phyloP scores from a whole-genome alignment of 805 yeast genomes.

The Barnettozyma populi region DNA sequence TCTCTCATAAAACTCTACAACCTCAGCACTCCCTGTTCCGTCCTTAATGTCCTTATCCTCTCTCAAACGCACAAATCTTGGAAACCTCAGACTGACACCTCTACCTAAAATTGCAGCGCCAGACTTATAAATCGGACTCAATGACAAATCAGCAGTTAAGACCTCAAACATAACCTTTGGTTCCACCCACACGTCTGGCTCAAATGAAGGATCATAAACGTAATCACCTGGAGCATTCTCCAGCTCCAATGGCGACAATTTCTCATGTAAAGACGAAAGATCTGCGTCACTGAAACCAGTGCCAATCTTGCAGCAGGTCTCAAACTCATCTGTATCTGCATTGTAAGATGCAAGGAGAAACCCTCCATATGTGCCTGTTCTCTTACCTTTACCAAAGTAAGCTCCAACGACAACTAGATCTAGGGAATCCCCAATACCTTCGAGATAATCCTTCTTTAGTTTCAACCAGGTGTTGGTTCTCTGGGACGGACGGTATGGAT shows the following conservation, averaged over 20 bases:
- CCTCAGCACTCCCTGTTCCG: constrained; percentile 80
- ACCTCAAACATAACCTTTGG: constrained; percentile 84
- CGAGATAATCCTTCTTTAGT: constrained; percentile 88
- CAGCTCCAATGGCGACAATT: constrained; percentile 63
- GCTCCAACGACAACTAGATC: constrained; percentile 95
- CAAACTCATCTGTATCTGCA: constrained; percentile 86
- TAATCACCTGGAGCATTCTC: constrained; percentile 60
- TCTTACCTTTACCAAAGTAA: constrained; percentile 86
- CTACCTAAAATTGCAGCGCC: constrained; percentile 67
- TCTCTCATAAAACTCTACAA: constrained; percentile 73
- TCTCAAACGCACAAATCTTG: constrained; percentile 75
- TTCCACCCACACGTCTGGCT: constrained; percentile 93
- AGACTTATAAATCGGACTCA: constrained; percentile 86
- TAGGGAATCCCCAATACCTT: constrained; percentile 93
- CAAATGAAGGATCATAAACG: constrained; percentile 64
- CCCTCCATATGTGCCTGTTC: constrained; percentile 95
- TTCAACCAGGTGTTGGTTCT: constrained; percentile 95
- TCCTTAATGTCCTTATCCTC: constrained; percentile 85
- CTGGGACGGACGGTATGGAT: constrained; percentile 91
- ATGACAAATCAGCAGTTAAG: constrained; percentile 81
- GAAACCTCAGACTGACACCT: constrained; percentile 86
- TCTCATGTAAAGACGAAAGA: constrained; percentile 52
- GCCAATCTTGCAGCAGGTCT: constrained; percentile 94
- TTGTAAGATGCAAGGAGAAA: constrained; percentile 87
- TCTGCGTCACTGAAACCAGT: constrained; percentile 93